A percentile compares a stretch with the other conserved stretches of the same genome.
These are phyloP conservation scores for Salix dunnii DNA, from an alignment of 345 rosid species.

Conservation along the genomic window DNA sequence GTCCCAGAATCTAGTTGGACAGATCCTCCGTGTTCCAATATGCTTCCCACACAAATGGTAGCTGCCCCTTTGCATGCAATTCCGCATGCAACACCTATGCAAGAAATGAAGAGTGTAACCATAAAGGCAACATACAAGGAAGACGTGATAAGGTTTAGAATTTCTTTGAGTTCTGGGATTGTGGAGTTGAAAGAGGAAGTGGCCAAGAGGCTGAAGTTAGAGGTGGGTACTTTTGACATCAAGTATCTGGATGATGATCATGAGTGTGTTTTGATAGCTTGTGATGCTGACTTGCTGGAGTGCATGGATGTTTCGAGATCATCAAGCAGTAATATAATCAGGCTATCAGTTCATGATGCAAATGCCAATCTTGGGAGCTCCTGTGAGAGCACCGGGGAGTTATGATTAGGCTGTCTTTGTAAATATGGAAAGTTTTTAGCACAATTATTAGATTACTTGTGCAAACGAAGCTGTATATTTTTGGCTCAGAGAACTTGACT, in stretches of 20 bases:
- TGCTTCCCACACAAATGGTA: constrained; percentile 20
- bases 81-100: constrained; percentile 22
- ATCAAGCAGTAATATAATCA: constrained; percentile 52
- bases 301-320: constrained; percentile 67
- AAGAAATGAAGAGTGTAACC: constrained; percentile 44
- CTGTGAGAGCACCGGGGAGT: constrained; percentile 80
- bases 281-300: constrained; percentile 79
- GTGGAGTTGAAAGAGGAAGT: constrained; percentile 74
- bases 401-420: constrained; percentile 18
- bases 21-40: constrained; percentile 23
- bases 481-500: constrained; percentile 20
- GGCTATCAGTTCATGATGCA: constrained; percentile 66
- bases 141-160: constrained; percentile 77
- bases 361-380: constrained; percentile 72
- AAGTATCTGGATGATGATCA: constrained; percentile 82
- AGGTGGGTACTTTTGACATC: constrained; percentile 66
- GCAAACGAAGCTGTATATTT: constrained; percentile 16
- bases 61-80: constrained; percentile 27
- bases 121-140: constrained; percentile 79
- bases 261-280: constrained; percentile 79
- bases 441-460: constrained; percentile 23
- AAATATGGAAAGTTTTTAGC: constrained; percentile 12
- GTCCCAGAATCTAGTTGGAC: constrained; percentile 54
- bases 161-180: constrained; percentile 49
- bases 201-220: constrained; percentile 78